These are phyloP conservation scores for Chlorella variabilis DNA, from an alignment of 163 green algal genomes.

Conservation along the genomic window DNA sequence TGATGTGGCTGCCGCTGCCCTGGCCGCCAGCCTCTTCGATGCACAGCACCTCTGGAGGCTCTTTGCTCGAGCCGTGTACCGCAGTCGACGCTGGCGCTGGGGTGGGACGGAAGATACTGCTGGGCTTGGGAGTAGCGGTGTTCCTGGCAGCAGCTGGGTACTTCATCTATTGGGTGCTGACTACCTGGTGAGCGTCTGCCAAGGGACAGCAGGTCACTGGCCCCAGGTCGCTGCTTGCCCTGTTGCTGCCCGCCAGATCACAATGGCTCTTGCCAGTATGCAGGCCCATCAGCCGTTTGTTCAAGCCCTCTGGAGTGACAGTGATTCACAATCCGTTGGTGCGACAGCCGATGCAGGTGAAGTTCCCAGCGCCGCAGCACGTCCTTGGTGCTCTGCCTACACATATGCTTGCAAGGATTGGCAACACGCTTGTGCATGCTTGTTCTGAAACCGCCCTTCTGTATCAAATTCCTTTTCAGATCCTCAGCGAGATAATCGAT, in stretches of 20 bases:
- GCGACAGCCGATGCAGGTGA: constrained; percentile 39
- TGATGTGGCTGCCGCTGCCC: neutral
- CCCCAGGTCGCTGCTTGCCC: no score
- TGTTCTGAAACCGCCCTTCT: no score
- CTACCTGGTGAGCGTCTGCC: neutral
- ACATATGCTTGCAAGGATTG: no score
- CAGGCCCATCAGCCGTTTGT: constrained; percentile 32
- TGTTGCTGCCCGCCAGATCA: neutral
- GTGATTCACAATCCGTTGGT: constrained; percentile 51
- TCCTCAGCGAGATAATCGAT: constrained; percentile 38
- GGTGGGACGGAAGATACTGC: neutral
- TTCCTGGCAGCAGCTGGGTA: neutral
- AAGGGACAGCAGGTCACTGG: no score
- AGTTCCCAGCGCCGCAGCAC: no score
- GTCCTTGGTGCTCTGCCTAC: no score
- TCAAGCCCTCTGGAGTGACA: constrained; percentile 25
- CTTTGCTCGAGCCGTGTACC: neutral
- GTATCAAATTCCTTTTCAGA: no score
- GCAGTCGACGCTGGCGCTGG: neutral
- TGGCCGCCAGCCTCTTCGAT: neutral
- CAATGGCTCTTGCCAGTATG: neutral
- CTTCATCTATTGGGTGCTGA: neutral
- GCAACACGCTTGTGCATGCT: no score
- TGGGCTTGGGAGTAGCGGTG: neutral
- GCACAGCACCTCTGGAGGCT: neutral